These are phyloP conservation scores for Elsinoe ampelina DNA, from an alignment of 2,329 filamentous ascomycete genomes.

Conservation along the genomic window DNA sequence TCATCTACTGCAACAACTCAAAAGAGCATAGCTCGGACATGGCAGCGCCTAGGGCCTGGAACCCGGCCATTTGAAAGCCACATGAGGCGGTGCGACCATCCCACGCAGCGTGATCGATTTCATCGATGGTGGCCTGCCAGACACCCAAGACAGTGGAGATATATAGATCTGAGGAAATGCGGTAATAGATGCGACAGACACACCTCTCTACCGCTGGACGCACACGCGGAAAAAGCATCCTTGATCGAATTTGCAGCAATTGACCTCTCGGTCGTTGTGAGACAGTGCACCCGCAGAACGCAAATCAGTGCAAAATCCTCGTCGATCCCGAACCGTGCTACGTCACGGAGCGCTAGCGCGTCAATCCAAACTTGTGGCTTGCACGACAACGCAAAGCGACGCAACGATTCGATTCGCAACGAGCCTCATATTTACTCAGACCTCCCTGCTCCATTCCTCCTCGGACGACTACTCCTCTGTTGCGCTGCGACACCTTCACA, in stretches of 20 bases:
- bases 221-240: background rate
- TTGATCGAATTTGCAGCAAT: too few relatives aligned
- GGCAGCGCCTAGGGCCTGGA: background rate
- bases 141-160: slow-evolving; percentile 2
- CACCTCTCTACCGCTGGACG: background rate
- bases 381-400: background rate
- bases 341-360: background rate
- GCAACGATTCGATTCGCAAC: background rate
- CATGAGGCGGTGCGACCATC: slow-evolving; percentile 6
- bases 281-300: background rate
- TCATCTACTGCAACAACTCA: background rate
- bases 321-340: background rate
- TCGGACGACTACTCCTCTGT: background rate
- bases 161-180: background rate
- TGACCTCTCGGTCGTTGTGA: background rate
- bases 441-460: background rate
- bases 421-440: slow-evolving; percentile 1
- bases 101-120: background rate
- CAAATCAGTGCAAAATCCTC: background rate
- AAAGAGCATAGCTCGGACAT: background rate
- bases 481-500: background rate
- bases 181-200: background rate
- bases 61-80: background rate
- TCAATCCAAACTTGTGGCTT: slow-evolving; percentile 1
- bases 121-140: background rate